A percentile compares a stretch with the other conserved stretches of the same genome.
These are phyloP conservation scores for Eucalyptus marginata DNA, from an alignment of 345 rosid genomes.

Conservation along the genomic window DNA sequence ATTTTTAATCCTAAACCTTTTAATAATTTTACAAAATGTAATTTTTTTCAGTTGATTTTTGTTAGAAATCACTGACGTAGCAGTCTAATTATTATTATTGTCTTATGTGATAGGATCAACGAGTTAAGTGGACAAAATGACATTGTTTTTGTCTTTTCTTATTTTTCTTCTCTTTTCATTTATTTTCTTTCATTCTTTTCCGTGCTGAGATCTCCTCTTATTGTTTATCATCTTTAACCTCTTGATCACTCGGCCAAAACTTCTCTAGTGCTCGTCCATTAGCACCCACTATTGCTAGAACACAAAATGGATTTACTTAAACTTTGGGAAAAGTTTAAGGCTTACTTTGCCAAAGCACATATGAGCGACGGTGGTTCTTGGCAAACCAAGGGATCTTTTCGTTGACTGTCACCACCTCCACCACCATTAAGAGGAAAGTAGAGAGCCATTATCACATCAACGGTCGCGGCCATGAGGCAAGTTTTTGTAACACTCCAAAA, in stretches of 20 bases:
- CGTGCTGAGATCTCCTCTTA: neutral
- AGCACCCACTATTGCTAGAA: neutral
- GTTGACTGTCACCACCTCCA: neutral
- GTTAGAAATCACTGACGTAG: too few species aligned
- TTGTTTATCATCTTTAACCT: neutral
- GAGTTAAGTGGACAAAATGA: too few species aligned
- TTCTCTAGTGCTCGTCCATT: neutral
- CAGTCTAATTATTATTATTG: too few species aligned
- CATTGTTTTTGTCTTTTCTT: too few species aligned
- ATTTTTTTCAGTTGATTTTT: neutral
- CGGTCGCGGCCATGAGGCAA: fast-evolving
- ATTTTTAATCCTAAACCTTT: neutral
- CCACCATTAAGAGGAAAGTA: neutral
- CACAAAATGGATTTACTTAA: neutral
- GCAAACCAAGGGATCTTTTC: neutral
- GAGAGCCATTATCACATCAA: neutral
- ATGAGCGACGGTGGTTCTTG: neutral
- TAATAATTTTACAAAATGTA: too few species aligned
- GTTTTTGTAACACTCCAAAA: neutral
- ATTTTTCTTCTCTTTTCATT: too few species aligned
- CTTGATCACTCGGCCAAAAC: neutral
- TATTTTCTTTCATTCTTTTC: neutral
- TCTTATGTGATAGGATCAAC: too few species aligned
- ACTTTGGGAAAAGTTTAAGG: neutral
- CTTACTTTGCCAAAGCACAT: neutral